Evolutionary conservation across 2,329 filamentous ascomycete genomes (phyloP), one percentile per base, ranked within the genome.

Genomic region (Microcyclospora pomicola): DNA sequence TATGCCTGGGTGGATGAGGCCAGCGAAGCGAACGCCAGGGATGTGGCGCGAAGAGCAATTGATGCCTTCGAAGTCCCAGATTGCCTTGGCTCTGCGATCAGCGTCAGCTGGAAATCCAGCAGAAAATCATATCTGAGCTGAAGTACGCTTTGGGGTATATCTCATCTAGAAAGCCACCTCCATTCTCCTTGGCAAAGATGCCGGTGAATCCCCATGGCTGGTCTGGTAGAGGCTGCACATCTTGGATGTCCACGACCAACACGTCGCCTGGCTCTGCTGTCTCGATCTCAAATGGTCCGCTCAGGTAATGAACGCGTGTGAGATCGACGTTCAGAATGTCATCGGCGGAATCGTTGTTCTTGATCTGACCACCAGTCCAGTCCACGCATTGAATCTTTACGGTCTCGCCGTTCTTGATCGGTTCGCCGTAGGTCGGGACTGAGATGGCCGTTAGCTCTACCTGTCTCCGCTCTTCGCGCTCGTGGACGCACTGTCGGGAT

Each of bases 321-420:
- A 95, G 67, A 54, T 94, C 86, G 36, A 92, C 80, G 46, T 91
- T 78, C 43, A 77, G 76, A 41, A 94, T 65, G 54, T 95, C 87
- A 52, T 94, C 82, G n/a, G 87, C 87, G 27, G 72, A 81, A 59
- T 95, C 86, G 47, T 88, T 80, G 61, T 95, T 93, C 39, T 73
- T 71, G 52, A 94, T 93, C 52, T 94, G 86, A 2, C 86, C 86
- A 15, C 54, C 55, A 0, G 61, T 65, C 54, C 84, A 92, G 63
- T 92, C 84, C 6, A 91, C 67, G 53, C 87, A 94, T 67, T 94
- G 84, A 47, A 94, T 93, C 62, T 92, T 93, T 48, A 94, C 86
- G 0, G 82, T 82, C 62, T 94, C 87, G 24, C 79, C 80, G 53
- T 87, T 77, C 50, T 81, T 77, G 52, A 95, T 85, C 1, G 19